Percentiles rank a stretch among this genome's conserved stretches.
Evolutionary conservation across 169 alveolate genomes (phyloP).

Genomic region (Plasmodium vivax): DNA sequence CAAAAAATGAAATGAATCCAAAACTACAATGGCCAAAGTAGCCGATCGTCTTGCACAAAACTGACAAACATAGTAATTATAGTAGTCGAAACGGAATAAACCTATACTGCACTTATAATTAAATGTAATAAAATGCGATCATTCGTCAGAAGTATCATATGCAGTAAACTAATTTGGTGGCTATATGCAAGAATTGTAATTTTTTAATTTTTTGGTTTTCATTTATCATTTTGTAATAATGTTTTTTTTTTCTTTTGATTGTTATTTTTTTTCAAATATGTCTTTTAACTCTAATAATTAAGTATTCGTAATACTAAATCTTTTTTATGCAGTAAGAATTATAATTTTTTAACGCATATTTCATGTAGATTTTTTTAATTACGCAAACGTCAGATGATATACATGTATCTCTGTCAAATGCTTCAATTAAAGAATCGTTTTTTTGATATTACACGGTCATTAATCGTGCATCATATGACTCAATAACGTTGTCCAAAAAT

Average conservation of each 20-base stretch:
- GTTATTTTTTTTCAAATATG: neutral
- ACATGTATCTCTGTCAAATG: neutral
- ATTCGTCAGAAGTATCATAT: neutral
- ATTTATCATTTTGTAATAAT: neutral
- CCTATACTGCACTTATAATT: neutral
- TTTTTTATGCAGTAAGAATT: neutral
- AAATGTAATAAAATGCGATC: neutral
- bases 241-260: too few relatives aligned
- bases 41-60: neutral
- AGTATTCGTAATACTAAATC: neutral
- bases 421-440: neutral
- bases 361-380: neutral
- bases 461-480: neutral
- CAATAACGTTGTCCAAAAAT: neutral
- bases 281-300: neutral
- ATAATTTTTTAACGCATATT: neutral
- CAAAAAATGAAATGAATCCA: neutral
- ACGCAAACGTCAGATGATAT: neutral
- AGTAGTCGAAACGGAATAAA: neutral
- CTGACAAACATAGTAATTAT: neutral
- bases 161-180: neutral
- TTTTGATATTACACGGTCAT: neutral
- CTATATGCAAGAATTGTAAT: neutral
- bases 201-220: neutral
- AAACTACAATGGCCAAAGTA: neutral